Conservation (phyloP, 495 filamentous ascomycete genomes). For the Xylaria cubensis region DNA sequence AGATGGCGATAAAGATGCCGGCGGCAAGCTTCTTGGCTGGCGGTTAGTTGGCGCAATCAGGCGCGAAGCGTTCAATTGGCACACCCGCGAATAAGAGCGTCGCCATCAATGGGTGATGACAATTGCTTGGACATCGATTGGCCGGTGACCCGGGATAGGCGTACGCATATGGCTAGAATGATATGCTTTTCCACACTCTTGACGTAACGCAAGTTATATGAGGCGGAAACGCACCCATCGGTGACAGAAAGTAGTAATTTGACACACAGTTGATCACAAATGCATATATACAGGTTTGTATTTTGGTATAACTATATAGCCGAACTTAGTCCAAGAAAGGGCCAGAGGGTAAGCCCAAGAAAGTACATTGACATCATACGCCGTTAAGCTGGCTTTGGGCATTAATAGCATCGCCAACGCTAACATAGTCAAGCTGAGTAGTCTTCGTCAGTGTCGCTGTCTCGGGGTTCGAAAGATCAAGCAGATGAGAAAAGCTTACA, state of each 20-base stretch:
- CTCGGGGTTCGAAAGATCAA: background rate
- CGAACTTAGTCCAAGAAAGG: background rate
- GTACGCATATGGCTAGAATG: background rate
- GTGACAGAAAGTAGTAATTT: background rate
- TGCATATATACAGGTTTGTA: background rate
- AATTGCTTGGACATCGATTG: background rate
- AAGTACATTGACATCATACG: background rate
- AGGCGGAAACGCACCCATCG: background rate
- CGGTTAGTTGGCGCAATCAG: conserved; percentile 13
- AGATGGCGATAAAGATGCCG: background rate
- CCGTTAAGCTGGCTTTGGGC: conserved; percentile 39
- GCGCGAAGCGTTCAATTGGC: background rate
- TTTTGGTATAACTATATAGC: conserved; percentile 5
- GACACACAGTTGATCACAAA: background rate
- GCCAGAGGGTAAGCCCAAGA: background rate
- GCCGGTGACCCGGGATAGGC: background rate
- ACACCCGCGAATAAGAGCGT: background rate
- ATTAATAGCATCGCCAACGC: conserved; percentile 31
- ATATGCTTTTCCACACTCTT: background rate
- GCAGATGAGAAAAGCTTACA: conserved; percentile 48
- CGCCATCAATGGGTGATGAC: background rate
- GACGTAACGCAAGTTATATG: background rate
- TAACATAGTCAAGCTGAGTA: conserved; percentile 39
- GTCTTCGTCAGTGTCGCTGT: conserved; percentile 19
- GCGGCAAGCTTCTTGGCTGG: conserved; percentile 18